Evolutionary conservation across 179 eudicot genomes (phyloP).

Genomic region (Carnegiea gigantea): DNA sequence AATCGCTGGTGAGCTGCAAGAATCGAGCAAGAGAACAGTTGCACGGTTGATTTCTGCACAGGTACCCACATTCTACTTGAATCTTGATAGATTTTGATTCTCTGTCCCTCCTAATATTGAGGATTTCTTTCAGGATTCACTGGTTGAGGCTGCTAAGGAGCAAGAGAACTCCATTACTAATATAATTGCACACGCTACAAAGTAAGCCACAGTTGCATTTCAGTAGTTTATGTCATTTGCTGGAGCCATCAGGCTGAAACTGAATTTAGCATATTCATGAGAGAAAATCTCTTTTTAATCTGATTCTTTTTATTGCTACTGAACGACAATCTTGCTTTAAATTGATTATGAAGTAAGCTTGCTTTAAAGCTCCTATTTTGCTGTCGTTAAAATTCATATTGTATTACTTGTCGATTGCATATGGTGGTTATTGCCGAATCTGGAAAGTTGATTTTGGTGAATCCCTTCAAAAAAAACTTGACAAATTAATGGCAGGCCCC

Average conservation of each 20-base stretch:
- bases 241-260: neutral
- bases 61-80: conserved; percentile 34
- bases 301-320: neutral
- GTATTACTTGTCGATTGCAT: neutral
- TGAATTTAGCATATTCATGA: conserved; percentile 4
- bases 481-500: neutral
- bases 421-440: neutral
- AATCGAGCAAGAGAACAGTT: conserved; percentile 91
- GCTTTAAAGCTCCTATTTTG: neutral
- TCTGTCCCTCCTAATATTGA: neutral
- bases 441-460: neutral
- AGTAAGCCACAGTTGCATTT: conserved; percentile 29
- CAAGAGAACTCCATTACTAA: conserved; percentile 86
- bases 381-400: neutral
- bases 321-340: neutral
- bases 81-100: neutral
- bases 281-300: neutral
- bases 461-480: neutral
- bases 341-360: neutral
- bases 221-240: neutral
- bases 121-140: conserved; percentile 57
- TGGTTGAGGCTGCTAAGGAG: conserved; percentile 92
- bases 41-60: conserved; percentile 84
- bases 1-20: conserved; percentile 96
- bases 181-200: conserved; percentile 93